Base-by-base conservation (phyloP, 148 eudicot genomes). In the Rheum nobile region DNA sequence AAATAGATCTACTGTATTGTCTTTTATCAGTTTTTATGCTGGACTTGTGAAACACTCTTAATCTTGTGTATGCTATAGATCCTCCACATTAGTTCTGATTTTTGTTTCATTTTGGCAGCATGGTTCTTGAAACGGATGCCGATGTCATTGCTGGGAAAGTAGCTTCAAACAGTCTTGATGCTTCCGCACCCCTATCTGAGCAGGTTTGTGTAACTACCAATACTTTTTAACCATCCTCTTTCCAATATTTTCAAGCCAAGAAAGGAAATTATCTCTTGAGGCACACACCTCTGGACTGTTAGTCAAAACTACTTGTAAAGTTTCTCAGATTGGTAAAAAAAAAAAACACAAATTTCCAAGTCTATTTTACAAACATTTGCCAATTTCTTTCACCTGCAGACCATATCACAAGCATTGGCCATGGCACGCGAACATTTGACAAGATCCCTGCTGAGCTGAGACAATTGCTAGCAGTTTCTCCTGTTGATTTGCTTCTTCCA, bases 111-210 rank as follows among this genome's bases (percentile, higher is more conserved):
- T 39, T 43, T 39, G 32, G 82, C 87, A 95, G 99, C 84, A 88
- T 95, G 86, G 77, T 95, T 80, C 99, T 95, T 55, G 99, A 95
- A 86, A 92, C 97, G 7, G 99, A 92, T 77, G 96, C 91, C 29
- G 90, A 81, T 80, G 76, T 89, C 67, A 92, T 95, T 77, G 97
- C 96, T 42, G 90, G 92, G 74, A 95, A 95, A 80, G 99, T 92
- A 42, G 96, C 89, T 14, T 83, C 88, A 50, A 86, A 87, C 71
- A 65, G 10, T 65, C 85, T 90, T 81, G 99, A 95, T 80, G 88
- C 90, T 70, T 90, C 93, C 17, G 96, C 99, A 68, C 91, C 97
- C 59, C 80, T 95, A 72, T 89, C 96, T 63, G 96, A 95, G 83
- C 99, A 92, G 94, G 97, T 92, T 71, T 71, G 70, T 65, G 41